Percentiles rank a stretch among this genome's conserved stretches.
Evolutionary conservation across 257 asterid species (phyloP).

Genomic region (Ehretia macrophylla): DNA sequence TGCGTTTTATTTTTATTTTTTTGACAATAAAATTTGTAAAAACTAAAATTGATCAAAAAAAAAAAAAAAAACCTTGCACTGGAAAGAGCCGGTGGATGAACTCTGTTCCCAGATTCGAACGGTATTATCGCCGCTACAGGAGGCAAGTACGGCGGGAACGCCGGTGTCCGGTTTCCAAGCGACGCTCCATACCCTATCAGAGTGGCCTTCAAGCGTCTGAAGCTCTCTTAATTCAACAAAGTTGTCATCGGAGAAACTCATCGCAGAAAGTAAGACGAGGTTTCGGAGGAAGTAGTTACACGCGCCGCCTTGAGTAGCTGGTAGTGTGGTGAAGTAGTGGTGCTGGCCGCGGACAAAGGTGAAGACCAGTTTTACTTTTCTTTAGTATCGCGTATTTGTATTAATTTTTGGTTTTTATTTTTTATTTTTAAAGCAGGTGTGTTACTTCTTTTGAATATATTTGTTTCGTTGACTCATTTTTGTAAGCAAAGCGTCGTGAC

Average conservation of each 20-base stretch:
- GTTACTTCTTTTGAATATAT: too few relatives aligned
- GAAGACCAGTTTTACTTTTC: too few relatives aligned
- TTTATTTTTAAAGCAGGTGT: too few relatives aligned
- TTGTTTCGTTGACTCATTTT: too few relatives aligned
- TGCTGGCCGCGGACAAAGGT: too few relatives aligned
- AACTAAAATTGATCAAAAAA: too few relatives aligned
- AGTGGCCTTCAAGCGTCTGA: conserved; percentile 78
- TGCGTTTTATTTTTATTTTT: too few relatives aligned
- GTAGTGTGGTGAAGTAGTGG: too few relatives aligned
- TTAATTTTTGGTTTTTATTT: too few relatives aligned
- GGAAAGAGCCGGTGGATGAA: conserved; percentile 48
- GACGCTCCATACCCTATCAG: conserved; percentile 85
- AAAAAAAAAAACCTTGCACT: conserved; percentile 61
- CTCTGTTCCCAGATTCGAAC: conserved; percentile 80
- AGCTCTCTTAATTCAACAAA: conserved; percentile 66
- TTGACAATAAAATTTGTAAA: too few relatives aligned
- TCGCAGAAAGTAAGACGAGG: conserved; percentile 4
- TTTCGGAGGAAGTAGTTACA: background rate
- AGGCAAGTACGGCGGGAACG: conserved; percentile 76
- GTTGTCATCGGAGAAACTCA: conserved; percentile 48
- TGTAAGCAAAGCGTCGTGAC: too few relatives aligned
- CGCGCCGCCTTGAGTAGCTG: conserved; percentile 19
- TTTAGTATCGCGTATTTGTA: too few relatives aligned
- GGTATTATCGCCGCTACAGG: conserved; percentile 89
- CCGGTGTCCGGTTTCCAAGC: conserved; percentile 87